Evolutionary conservation across 2,329 filamentous ascomycete genomes (phyloP).

Genomic region (Trichoderma sp.): DNA sequence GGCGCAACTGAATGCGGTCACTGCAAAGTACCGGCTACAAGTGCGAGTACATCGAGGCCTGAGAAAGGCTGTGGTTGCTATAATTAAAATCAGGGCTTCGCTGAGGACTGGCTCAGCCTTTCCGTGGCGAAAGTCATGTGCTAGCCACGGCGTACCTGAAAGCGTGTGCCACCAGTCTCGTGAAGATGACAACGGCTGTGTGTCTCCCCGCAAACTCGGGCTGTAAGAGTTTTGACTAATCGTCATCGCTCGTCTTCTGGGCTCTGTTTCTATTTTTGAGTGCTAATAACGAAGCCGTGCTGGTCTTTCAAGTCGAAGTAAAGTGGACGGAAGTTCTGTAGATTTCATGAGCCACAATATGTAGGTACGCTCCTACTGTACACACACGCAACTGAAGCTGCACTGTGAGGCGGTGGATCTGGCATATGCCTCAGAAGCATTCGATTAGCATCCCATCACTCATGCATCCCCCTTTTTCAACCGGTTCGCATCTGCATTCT

Average conservation of each 20-base stretch:
- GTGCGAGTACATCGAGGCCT: not conserved
- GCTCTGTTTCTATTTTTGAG: slow-evolving; percentile 7
- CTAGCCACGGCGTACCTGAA: not conserved
- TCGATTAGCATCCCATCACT: not conserved
- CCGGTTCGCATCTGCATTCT: not conserved
- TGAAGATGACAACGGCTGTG: not conserved
- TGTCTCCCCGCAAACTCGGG: not conserved
- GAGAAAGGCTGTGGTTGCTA: slow-evolving; percentile 18
- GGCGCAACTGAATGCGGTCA: slow-evolving; percentile 7
- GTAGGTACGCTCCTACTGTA: not conserved
- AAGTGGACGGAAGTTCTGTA: not conserved
- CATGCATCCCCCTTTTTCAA: not conserved
- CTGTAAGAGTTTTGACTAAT: not conserved
- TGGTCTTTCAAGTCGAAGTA: not conserved
- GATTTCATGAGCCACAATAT: not conserved
- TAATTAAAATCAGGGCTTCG: slow-evolving; percentile 13
- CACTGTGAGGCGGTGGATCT: not conserved
- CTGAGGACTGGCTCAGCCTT: slow-evolving; percentile 13
- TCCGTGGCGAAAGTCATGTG: slow-evolving; percentile 17
- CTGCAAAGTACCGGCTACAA: slow-evolving; percentile 10
- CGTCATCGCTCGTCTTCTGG: not conserved
- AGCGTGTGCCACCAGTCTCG: not conserved
- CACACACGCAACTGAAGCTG: not conserved
- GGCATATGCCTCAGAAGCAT: not conserved
- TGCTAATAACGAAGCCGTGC: not conserved